Evolutionary conservation across 371 early-diverging fungal species (phyloP).

Genomic region (Rhizomucor pusillus): DNA sequence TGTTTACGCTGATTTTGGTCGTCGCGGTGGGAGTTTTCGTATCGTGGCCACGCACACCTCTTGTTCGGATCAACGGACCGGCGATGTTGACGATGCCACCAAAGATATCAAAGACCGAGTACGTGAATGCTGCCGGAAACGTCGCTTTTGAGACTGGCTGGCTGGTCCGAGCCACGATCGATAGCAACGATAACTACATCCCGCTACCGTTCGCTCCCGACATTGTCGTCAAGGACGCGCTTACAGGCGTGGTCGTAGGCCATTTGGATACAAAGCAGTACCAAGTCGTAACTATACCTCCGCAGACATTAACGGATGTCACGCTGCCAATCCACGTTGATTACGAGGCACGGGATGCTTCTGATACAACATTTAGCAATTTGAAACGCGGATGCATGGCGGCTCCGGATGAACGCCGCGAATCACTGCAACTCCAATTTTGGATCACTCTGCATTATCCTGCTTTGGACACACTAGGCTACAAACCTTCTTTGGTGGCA

Average conservation of each 20-base stretch:
- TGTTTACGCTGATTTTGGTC: no score
- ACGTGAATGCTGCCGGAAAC: constrained; percentile 30
- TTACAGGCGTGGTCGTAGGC: constrained; percentile 39
- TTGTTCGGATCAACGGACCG: constrained; percentile 45
- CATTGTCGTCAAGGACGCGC: constrained; percentile 35
- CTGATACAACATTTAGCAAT: constrained; percentile 37
- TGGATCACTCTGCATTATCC: constrained; percentile 43
- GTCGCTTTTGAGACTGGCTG: constrained; percentile 44
- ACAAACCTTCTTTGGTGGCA: constrained; percentile 40
- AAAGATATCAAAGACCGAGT: constrained; percentile 11
- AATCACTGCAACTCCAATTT: constrained; percentile 34
- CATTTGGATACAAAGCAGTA: constrained; percentile 16
- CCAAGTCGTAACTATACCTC: constrained; percentile 20
- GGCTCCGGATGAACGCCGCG: constrained; percentile 26
- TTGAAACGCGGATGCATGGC: constrained; percentile 31
- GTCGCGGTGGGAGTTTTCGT: constrained; percentile 17
- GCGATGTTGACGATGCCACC: constrained; percentile 27
- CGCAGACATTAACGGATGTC: constrained; percentile 32
- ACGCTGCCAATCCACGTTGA: constrained; percentile 33
- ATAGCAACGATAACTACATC: constrained; percentile 38
- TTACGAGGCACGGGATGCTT: constrained; percentile 41
- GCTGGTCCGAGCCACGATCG: constrained; percentile 43
- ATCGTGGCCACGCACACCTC: constrained; percentile 42
- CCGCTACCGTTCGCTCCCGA: constrained; percentile 32
- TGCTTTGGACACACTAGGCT: constrained; percentile 37